A percentile compares a stretch with the other conserved stretches of the same genome.
phyloP scores from a whole-genome alignment of 108 stramenopile genomes.

The Pseudonitzschia multiseries region DNA sequence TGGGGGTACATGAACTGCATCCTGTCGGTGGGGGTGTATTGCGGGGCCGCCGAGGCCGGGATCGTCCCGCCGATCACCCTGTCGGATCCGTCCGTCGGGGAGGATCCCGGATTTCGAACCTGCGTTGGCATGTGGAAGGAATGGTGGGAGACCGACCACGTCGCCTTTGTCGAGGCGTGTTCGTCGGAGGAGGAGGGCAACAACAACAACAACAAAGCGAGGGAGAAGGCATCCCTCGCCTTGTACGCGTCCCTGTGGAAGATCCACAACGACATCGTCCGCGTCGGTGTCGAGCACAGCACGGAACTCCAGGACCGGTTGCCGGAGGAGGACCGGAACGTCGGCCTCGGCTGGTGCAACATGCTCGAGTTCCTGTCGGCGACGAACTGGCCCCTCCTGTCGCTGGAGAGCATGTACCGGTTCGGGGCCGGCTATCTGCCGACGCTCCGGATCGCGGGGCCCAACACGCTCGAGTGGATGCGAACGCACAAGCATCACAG shows the following conservation, averaged over 20 bases:
- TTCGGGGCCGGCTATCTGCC: conserved; percentile 23
- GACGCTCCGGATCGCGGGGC: neutral
- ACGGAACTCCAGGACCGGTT: conserved; percentile 9
- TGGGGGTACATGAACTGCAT: conserved; percentile 36
- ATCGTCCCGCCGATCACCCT: neutral
- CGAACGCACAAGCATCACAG: neutral
- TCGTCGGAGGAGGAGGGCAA: neutral
- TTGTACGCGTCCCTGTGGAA: conserved; percentile 13
- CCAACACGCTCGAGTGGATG: neutral
- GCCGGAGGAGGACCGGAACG: conserved; percentile 21
- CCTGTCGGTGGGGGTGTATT: conserved; percentile 29
- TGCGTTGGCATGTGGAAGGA: conserved; percentile 16
- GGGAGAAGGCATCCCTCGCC: neutral
- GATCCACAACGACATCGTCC: neutral
- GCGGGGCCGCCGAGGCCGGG: conserved; percentile 25
- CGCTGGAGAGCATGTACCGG: neutral
- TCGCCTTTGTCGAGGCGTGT: neutral
- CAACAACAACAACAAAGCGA: neutral
- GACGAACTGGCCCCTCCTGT: conserved; percentile 1
- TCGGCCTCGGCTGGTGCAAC: conserved; percentile 20
- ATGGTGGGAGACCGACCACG: conserved; percentile 2
- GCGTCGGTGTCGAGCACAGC: neutral
- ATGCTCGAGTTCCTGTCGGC: conserved; percentile 28
- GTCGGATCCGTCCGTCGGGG: neutral
- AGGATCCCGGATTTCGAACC: conserved; percentile 17